Conservation (phyloP, 2,329 filamentous ascomycete genomes). For the Magnaporthales sp. region DNA sequence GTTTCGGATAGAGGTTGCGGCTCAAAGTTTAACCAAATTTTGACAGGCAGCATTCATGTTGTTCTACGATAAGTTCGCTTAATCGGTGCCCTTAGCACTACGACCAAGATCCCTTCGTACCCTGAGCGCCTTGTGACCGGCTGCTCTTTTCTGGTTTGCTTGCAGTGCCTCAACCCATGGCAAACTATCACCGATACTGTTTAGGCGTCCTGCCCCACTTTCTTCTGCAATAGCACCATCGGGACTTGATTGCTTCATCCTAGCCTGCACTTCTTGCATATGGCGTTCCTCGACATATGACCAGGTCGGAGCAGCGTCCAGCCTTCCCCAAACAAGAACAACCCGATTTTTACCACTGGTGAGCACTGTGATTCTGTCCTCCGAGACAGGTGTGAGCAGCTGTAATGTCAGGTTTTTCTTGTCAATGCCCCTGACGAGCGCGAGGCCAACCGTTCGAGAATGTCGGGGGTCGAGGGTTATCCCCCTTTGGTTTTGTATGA, state of each 20-base stretch:
- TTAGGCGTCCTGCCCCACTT: background rate
- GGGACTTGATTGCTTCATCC: slow-evolving; percentile 17
- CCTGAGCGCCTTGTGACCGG: slow-evolving; percentile 53
- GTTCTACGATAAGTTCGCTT: background rate
- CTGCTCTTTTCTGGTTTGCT: slow-evolving; percentile 44
- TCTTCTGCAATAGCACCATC: slow-evolving; percentile 10
- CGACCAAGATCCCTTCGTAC: slow-evolving; percentile 54
- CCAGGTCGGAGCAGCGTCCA: slow-evolving; percentile 59
- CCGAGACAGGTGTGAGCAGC: slow-evolving; percentile 52
- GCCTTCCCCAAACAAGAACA: slow-evolving; percentile 58
- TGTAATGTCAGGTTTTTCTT: slow-evolving; percentile 43
- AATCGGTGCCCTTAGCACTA: slow-evolving; percentile 12
- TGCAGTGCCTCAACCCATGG: slow-evolving; percentile 54
- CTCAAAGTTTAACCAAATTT: too few relatives aligned
- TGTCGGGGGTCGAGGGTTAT: slow-evolving; percentile 49
- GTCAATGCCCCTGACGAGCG: slow-evolving; percentile 64
- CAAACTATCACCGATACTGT: slow-evolving; percentile 19
- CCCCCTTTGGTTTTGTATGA: slow-evolving; percentile 46
- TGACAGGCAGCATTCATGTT: background rate
- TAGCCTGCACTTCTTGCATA: slow-evolving; percentile 19
- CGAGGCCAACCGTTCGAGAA: slow-evolving; percentile 54
- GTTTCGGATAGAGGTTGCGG: too few relatives aligned
- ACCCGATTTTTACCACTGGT: slow-evolving; percentile 36
- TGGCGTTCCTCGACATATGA: slow-evolving; percentile 59
- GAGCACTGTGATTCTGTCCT: slow-evolving; percentile 28